Percentiles rank a stretch among this genome's conserved stretches.
Conservation (phyloP, 371 early-diverging fungal genomes). For the Apophysomyces sp. region DNA sequence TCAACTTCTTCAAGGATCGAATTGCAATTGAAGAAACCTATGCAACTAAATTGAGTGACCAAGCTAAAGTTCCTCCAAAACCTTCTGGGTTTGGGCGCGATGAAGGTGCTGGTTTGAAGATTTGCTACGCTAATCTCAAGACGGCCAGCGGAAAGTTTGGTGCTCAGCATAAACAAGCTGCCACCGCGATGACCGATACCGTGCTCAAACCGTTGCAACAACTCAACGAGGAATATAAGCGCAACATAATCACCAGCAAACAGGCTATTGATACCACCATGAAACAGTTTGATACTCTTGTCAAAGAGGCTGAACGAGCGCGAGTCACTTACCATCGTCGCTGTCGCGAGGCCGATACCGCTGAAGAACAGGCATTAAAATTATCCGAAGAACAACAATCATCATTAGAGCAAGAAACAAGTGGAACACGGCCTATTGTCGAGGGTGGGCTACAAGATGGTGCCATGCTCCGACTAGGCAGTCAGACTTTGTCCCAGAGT, state of each 20-base stretch:
- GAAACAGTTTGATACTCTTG: slow-evolving; percentile 53
- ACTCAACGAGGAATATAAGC: slow-evolving; percentile 58
- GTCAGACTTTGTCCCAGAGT: slow-evolving; percentile 25
- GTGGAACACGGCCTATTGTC: not conserved
- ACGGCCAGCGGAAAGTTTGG: slow-evolving; percentile 57
- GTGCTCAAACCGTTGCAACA: slow-evolving; percentile 64
- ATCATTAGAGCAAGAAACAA: not conserved
- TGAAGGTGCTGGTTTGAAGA: slow-evolving; percentile 72
- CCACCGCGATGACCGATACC: slow-evolving; percentile 50
- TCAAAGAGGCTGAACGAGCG: slow-evolving; percentile 51
- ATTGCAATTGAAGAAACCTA: slow-evolving; percentile 66
- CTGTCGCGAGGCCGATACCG: slow-evolving; percentile 54
- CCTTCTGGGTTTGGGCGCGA: slow-evolving; percentile 66
- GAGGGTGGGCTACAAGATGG: not conserved
- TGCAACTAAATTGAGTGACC: slow-evolving; percentile 54
- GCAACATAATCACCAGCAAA: slow-evolving; percentile 54
- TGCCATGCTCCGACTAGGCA: slow-evolving; percentile 25
- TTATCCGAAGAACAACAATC: slow-evolving; percentile 18
- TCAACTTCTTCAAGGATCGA: slow-evolving; percentile 66
- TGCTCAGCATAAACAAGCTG: slow-evolving; percentile 57
- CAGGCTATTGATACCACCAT: slow-evolving; percentile 59
- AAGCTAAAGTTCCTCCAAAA: slow-evolving; percentile 37
- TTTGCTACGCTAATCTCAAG: slow-evolving; percentile 63
- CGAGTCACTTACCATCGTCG: slow-evolving; percentile 43
- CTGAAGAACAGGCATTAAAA: slow-evolving; percentile 34